Percentiles rank a stretch among this genome's conserved stretches.
These are phyloP conservation scores for Kuraishia cidri DNA, from an alignment of 805 yeast species.

Conservation along the genomic window DNA sequence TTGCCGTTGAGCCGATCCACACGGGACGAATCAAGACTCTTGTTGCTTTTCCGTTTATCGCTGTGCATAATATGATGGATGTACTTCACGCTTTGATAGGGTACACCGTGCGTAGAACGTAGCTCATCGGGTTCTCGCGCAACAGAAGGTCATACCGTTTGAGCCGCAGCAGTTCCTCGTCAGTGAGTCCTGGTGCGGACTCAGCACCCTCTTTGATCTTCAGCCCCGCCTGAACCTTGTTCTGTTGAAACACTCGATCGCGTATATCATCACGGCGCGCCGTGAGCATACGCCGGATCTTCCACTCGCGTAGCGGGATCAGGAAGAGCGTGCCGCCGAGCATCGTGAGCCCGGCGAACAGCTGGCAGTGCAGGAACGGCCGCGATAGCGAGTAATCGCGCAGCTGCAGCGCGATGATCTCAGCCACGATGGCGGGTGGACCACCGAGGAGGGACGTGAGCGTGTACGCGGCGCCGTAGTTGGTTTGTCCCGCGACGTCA, in stretches of 20 bases:
- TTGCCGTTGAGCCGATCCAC: too few relatives aligned
- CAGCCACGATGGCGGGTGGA: conserved; percentile 16
- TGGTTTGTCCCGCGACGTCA: conserved; percentile 15
- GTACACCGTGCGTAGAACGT: conserved; percentile 11
- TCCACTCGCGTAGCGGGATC: conserved; percentile 41
- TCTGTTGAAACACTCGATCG: too few relatives aligned
- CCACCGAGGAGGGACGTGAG: conserved; percentile 16
- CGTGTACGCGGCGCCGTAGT: conserved; percentile 20
- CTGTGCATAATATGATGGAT: too few relatives aligned
- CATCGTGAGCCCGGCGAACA: conserved; percentile 46
- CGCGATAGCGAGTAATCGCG: conserved; percentile 8
- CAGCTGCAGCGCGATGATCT: conserved; percentile 18
- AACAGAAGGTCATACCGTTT: conserved; percentile 10
- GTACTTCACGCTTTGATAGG: conserved; percentile 11
- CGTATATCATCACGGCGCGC: conserved; percentile 8
- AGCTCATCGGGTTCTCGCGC: conserved; percentile 6
- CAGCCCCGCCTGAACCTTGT: neutral
- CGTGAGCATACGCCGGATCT: conserved; percentile 28
- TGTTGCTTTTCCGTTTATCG: too few relatives aligned
- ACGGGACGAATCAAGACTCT: too few relatives aligned
- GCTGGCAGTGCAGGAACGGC: conserved; percentile 53
- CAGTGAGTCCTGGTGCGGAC: too few relatives aligned
- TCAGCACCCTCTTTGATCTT: too few relatives aligned
- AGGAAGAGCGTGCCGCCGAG: conserved; percentile 31
- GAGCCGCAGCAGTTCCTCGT: too few relatives aligned